Base-by-base conservation (phyloP, 2,329 filamentous ascomycete species). In the Macrophomina phaseolina region DNA sequence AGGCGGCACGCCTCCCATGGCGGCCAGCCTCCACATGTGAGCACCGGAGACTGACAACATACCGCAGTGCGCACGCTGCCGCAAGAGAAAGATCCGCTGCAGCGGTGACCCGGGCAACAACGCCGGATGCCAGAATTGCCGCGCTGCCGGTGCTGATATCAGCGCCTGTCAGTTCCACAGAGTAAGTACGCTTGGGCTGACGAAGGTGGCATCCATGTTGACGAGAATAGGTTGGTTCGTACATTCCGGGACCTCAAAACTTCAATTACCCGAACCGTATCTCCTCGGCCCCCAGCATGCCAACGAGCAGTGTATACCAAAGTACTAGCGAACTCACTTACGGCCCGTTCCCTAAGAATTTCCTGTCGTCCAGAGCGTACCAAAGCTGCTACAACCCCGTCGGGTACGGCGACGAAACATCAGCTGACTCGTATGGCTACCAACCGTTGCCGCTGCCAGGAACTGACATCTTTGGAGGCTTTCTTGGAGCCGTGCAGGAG, bases 1-100 rank as follows among this genome's bases (percentile, higher is more conserved):
- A 12, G 14, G 28, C 30, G 51, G 51, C 51, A 36, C 1, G 16
- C 30, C 14, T 14, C 9, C 23, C 7, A 34, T 18, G 18, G 11
- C 9, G 18, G n/a, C 51, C 32, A 38, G n/a, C 34, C 6, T 4
- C 34, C n/a, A 7, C 34, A 5, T n/a, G 49, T 16, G 18, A 6
- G 40, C 36, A 23, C 9, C 14, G 5, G 42, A 14, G 8, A 30
- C 63, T 65, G 6, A 65, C 34, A 18, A 9, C 7, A 23, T 30
- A 1, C 23, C 40, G 46, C 30, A 97, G 94, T 98, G 94, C 78
- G 88, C 89, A 42, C 89, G 94, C 71, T 98, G 94, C 79, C 89
- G 94, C 68, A 94, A 94, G 81, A 88, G 94, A 67, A 98, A 98
- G 83, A 98, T 98, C 73, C 90, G 92, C 72, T 98, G 94, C 81